These are phyloP conservation scores for Fusarium duplospermum DNA, from an alignment of 2,329 filamentous ascomycete genomes.

Conservation along the genomic window DNA sequence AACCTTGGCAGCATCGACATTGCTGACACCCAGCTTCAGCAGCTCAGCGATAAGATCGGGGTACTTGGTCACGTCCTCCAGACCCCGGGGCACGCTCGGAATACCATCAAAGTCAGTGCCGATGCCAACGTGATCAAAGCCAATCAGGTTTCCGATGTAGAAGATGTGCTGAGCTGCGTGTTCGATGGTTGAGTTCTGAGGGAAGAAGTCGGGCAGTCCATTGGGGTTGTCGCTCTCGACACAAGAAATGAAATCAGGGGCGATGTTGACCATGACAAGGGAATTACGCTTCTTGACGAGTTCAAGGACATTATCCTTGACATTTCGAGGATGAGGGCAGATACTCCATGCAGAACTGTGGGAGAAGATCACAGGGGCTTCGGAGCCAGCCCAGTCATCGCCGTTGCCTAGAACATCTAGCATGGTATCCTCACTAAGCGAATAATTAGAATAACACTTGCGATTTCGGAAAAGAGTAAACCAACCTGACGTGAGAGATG, in stretches of 20 bases:
- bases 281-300: constrained; percentile 79
- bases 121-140: constrained; percentile 88
- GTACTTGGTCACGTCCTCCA: constrained; percentile 89
- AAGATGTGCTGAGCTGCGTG: constrained; percentile 85
- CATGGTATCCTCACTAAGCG: constrained; percentile 78
- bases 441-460: not conserved
- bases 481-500: constrained; percentile 73
- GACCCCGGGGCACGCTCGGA: constrained; percentile 70
- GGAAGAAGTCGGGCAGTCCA: constrained; percentile 75
- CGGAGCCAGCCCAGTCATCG: constrained; percentile 75
- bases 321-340: constrained; percentile 91
- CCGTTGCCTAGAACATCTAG: constrained; percentile 78
- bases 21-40: constrained; percentile 77
- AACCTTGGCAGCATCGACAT: constrained; percentile 78
- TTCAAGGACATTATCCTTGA: constrained; percentile 83
- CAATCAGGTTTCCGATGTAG: constrained; percentile 84
- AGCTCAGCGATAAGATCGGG: constrained; percentile 82
- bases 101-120: constrained; percentile 94
- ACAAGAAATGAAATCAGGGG: constrained; percentile 85
- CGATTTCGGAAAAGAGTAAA: not conserved
- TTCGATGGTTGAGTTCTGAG: constrained; percentile 76
- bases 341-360: constrained; percentile 85
- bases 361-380: constrained; percentile 87
- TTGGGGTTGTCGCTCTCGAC: constrained; percentile 66
- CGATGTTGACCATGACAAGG: constrained; percentile 92